A percentile compares a stretch with the other conserved stretches of the same genome.
These are phyloP conservation scores for Purshia tridentata DNA, from an alignment of 306 rosid species.

Conservation along the genomic window DNA sequence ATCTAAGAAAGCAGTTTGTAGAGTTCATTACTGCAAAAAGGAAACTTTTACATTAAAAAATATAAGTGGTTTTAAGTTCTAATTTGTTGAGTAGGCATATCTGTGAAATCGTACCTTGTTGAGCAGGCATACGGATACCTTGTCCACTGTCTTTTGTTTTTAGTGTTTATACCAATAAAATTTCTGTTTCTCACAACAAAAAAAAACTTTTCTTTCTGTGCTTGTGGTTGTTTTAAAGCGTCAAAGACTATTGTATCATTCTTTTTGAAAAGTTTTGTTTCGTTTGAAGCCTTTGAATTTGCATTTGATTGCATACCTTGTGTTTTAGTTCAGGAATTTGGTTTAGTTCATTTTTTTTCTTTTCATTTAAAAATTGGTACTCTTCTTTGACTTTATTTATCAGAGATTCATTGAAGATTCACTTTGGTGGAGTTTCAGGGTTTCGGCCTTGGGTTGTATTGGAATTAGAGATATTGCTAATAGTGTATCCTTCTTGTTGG, in stretches of 20 bases:
- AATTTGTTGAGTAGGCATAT: constrained; percentile 7
- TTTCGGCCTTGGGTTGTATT: constrained; percentile 51
- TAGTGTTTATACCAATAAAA: too few species aligned
- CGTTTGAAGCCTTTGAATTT: constrained; percentile 3
- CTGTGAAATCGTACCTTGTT: too few species aligned
- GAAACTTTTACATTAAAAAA: neutral
- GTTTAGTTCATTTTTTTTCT: constrained; percentile 13
- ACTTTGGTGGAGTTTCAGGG: constrained; percentile 48
- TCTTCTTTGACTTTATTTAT: constrained; percentile 43
- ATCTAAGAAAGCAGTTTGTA: neutral
- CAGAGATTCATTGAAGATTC: constrained; percentile 49
- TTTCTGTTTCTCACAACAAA: too few species aligned
- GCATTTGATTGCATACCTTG: constrained; percentile 23
- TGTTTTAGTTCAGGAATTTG: constrained; percentile 16
- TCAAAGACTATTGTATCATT: neutral
- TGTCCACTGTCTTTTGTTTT: too few species aligned
- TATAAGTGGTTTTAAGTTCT: neutral
- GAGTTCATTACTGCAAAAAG: neutral
- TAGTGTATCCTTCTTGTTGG: constrained; percentile 62
- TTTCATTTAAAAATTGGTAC: constrained; percentile 18
- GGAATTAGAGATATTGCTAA: constrained; percentile 44
- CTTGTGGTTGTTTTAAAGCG: neutral
- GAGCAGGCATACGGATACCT: too few species aligned
- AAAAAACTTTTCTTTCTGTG: neutral
- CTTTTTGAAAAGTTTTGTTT: constrained; percentile 5